Evolutionary conservation across 352 stramenopile genomes (phyloP), one percentile per base, ranked within the genome.

Genomic region (Globisporangium heterothallicum): DNA sequence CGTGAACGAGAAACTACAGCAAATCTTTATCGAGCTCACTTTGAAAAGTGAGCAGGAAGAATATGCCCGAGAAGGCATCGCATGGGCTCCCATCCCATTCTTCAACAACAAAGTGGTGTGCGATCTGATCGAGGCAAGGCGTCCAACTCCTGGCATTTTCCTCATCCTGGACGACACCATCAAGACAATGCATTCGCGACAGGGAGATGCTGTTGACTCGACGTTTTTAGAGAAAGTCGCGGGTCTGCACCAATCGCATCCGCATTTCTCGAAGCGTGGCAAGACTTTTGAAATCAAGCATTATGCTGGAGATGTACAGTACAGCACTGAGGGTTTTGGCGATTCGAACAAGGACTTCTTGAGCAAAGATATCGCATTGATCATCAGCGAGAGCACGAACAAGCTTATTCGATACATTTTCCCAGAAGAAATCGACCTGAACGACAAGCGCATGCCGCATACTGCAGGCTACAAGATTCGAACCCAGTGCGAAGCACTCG

Each of bases 51-150:
- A 95, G 41, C 94, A 98, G 65, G 76, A 97, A 61, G 90, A 98
- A 59, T 99, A 99, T 65, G 87, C 95, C 43, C 84, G 85, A 14
- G 96, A 99, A 71, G 90, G 90, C 12, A 96, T 98, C 56, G 76
- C 77, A 30, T 95, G 93, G 75, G 58, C 82, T 6, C 74, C 81
- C n/a, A 97, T 96, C 48, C 78, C 90, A 32, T 98, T 98, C 56
- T 89, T 92, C 49, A 96, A 98, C 68, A 98, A 95, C 70, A 87
- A 93, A 65, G 76, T 93, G n/a, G 81, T 94, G 55, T 92, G 80
- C 42, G 81, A 92, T 57, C 64, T 94, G 32, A 92, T 94, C 45
- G 84, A 94, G 46, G 81, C 79, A 5, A 76, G 79, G 27, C 77
- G 76, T 5, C 79, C 78, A 4, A 78, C 72, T 24, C 78, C 83